A percentile compares a stretch with the other conserved stretches of the same genome.
Evolutionary conservation across 176 grass and related monocot genomes (phyloP).

Genomic region (Aechmea fasciata): DNA sequence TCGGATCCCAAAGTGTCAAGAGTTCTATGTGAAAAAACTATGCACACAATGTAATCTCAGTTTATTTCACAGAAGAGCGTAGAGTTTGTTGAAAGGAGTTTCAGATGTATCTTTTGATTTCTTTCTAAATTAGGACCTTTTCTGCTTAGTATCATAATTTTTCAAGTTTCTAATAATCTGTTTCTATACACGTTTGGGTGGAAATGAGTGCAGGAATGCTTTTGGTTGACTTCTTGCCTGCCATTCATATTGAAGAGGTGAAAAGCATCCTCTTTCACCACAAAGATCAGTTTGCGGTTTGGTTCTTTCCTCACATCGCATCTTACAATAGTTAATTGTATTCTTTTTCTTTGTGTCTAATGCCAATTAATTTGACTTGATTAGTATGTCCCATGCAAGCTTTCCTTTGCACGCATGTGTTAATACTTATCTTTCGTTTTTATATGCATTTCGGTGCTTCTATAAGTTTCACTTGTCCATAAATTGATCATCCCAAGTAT

Average conservation of each 20-base stretch:
- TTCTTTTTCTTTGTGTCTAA: neutral
- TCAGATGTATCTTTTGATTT: conserved; percentile 2
- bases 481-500: too few species aligned
- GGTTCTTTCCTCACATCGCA: conserved; percentile 18
- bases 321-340: too few species aligned
- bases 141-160: neutral
- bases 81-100: neutral
- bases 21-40: neutral
- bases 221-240: conserved; percentile 71
- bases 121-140: neutral
- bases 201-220: conserved; percentile 51
- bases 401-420: neutral
- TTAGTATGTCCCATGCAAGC: too few species aligned
- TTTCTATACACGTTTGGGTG: conserved; percentile 1
- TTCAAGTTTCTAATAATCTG: neutral
- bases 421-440: neutral
- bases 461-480: too few species aligned
- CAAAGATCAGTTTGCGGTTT: conserved; percentile 63
- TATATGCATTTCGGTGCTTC: too few species aligned
- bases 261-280: conserved; percentile 56
- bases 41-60: neutral
- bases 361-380: too few species aligned
- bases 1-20: neutral
- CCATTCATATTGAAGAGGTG: conserved; percentile 72
- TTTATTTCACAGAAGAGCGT: neutral